These are phyloP conservation scores for Fusarium lyarnte DNA, from an alignment of 2,329 filamentous ascomycete species.

Conservation along the genomic window DNA sequence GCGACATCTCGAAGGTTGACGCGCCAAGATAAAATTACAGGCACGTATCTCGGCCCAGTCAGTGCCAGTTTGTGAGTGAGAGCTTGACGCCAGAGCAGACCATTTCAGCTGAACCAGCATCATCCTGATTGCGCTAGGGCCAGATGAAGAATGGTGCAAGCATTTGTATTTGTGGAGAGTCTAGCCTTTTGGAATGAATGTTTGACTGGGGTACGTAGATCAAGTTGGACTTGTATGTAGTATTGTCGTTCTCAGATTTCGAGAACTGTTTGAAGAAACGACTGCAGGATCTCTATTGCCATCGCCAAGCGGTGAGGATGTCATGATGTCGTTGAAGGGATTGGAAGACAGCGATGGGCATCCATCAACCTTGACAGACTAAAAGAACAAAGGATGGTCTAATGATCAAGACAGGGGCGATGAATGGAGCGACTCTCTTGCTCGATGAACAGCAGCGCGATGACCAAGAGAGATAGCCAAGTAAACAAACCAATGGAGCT, in stretches of 20 bases:
- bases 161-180: neutral
- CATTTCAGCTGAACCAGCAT: slow-evolving; percentile 45
- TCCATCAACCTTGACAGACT: neutral
- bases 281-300: neutral
- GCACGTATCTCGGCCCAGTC: slow-evolving; percentile 7
- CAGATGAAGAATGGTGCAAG: slow-evolving; percentile 14
- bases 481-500: slow-evolving; percentile 12
- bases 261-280: neutral
- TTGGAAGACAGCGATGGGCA: neutral
- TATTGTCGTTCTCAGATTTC: neutral
- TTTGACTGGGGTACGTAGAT: neutral
- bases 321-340: slow-evolving; percentile 31
- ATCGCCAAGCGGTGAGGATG: neutral
- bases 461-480: neutral
- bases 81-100: slow-evolving; percentile 17
- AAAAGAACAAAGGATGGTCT: slow-evolving; percentile 12
- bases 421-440: slow-evolving; percentile 3
- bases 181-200: slow-evolving; percentile 28
- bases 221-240: neutral
- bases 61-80: slow-evolving; percentile 9
- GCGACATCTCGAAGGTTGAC: neutral
- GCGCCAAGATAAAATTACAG: slow-evolving; percentile 16
- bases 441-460: neutral
- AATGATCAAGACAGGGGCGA: slow-evolving; percentile 22
- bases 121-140: slow-evolving; percentile 26